Evolutionary conservation across 208 protist species (phyloP), one percentile per base, ranked within the genome.

Genomic region (Leishmania mexicana): DNA sequence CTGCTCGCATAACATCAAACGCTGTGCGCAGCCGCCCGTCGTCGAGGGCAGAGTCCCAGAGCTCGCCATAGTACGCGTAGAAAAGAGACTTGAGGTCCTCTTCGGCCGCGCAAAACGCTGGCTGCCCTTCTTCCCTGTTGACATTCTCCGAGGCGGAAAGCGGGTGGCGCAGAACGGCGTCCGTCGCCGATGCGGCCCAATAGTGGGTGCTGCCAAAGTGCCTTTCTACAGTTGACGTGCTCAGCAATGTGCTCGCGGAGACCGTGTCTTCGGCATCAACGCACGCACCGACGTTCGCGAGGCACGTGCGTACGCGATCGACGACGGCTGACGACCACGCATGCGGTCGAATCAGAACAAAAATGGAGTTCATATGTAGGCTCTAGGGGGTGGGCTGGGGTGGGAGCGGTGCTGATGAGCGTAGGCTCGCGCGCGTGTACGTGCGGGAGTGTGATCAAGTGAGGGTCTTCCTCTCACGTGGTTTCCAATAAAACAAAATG

Each of bases 41-140:
- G 79, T 81, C 85, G 70, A 95, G 76, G 35, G 87, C 93, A 19
- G 85, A 78, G 28, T 94, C 91, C 90, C 92, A 96, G 67, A 94
- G 74, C 75, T 95, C 94, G 40, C 87, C 81, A 83, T 87, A 95
- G 67, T 77, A 74, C 11, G 57, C 71, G 77, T 90, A 94, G 57
- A 96, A 95, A 51, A 88, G 68, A 10, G 90, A 87, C 76, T 92
- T 83, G 73, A 93, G 75, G 47, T 83, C 78, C 4, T 79, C 81
- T 65, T 83, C 80, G 13, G 77, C 78, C 2, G 71, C 51, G 45
- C 81, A 82, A 28, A 78, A 79, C 19, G 75, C 4, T 4, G 77
- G 8, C 28, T 51, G 19, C 58, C 45, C 78, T 24, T 51, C 53
- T 45, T 57, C 38, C 5, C 21, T 31, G 47, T 6, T 73, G 72